These are phyloP conservation scores for Sugiyamaella valdiviana DNA, from an alignment of 805 yeast species.

Conservation along the genomic window DNA sequence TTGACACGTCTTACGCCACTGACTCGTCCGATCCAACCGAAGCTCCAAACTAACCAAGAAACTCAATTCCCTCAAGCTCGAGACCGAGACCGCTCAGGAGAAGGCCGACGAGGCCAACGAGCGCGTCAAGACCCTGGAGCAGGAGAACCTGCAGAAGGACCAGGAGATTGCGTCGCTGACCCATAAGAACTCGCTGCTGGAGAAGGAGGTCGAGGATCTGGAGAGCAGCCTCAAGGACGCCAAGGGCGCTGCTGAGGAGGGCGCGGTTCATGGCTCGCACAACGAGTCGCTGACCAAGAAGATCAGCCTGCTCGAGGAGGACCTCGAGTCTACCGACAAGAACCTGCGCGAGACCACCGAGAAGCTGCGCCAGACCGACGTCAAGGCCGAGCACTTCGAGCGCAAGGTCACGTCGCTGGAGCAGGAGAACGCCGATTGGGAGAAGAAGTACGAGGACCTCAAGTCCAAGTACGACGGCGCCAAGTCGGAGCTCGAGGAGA, in stretches of 20 bases:
- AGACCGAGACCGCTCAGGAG: constrained; percentile 96
- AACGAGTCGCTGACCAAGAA: constrained; percentile 89
- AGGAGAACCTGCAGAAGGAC: constrained; percentile 85
- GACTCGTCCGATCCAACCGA: neutral
- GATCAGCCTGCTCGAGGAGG: constrained; percentile 82
- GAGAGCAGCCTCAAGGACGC: constrained; percentile 68
- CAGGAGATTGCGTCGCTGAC: constrained; percentile 90
- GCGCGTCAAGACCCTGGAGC: constrained; percentile 84
- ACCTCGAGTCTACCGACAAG: constrained; percentile 83
- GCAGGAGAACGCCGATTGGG: constrained; percentile 85
- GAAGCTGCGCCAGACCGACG: constrained; percentile 89
- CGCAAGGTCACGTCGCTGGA: constrained; percentile 90
- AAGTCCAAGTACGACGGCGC: constrained; percentile 74
- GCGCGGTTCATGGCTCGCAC: constrained; percentile 77
- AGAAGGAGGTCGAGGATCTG: constrained; percentile 66
- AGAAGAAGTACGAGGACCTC: constrained; percentile 84
- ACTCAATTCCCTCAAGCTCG: constrained; percentile 81
- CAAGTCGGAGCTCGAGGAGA: constrained; percentile 92
- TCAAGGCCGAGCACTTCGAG: constrained; percentile 93
- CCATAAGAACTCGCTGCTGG: constrained; percentile 85
- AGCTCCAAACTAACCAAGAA: constrained; percentile 55
- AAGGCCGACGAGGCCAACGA: constrained; percentile 82
- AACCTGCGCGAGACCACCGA: constrained; percentile 89
- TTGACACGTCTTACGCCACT: too few relatives aligned
- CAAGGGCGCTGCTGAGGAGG: constrained; percentile 85